Evolutionary conservation across 2,329 filamentous ascomycete genomes (phyloP), one percentile per base, ranked within the genome.

Genomic region (Monosporascus sp.): DNA sequence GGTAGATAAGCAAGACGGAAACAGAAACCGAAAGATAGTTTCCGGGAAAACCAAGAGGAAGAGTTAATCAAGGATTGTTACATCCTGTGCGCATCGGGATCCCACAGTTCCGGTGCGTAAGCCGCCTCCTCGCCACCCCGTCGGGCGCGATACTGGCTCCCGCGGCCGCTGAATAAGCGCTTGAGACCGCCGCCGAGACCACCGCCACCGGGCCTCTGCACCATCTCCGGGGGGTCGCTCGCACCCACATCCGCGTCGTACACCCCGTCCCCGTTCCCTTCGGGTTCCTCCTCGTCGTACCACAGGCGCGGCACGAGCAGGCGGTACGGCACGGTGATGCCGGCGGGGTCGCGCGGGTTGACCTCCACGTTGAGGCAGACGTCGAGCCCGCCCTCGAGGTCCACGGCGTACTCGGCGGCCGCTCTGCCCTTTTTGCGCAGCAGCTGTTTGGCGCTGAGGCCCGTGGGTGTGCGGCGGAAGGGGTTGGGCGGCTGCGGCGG

Each of bases 301-400:
- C 78, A 80, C 50, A 99, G 74, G 50, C 85, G 83, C 11, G 95
- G 94, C 5, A 99, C 86, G 2, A 97, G 79, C 5, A 99, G 74
- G 39, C 90, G 80, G 69, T 99, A 99, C 8, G 91, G 90, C 49
- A 85, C 82, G 0, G 94, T 99, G 58, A 90, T 90, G 15, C 94
- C 95, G 0, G 88, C 81, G 1, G 94, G 93, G 62, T 99, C 91
- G 57, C 83, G 85, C 45, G 89, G 82, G 62, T 87, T 91, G 56
- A 97, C 84, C 72, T 99, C 94, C 57, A 96, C 85, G 62, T 97
- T 96, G 44, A 99, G 72, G 49, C 85, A 88, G 37, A 99, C 86
- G 60, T 97, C 91, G 9, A 99, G 75, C 0, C 90, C 91, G 31
- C 87, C 88, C 66, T 94, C 83, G 0, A 97, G 77, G 65, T 96